A percentile compares a stretch with the other conserved stretches of the same genome.
phyloP scores from a whole-genome alignment of 2,329 filamentous ascomycete species.

The Beauveria australis region DNA sequence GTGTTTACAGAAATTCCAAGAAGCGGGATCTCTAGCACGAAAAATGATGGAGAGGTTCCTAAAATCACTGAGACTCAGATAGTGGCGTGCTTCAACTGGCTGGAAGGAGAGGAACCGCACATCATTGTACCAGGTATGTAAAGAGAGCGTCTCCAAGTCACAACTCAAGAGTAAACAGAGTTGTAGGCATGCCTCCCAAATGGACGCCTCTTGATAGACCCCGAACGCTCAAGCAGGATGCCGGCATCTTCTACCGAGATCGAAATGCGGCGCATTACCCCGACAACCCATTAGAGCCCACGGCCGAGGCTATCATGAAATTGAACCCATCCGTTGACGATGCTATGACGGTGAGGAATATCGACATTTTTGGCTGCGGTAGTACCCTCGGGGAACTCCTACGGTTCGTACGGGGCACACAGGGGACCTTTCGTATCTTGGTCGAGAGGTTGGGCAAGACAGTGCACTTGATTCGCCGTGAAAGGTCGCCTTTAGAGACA shows the following conservation, averaged over 20 bases:
- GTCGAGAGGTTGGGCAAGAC: too few relatives aligned
- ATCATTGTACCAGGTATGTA: background rate
- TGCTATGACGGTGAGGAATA: too few relatives aligned
- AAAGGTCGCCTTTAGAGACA: too few relatives aligned
- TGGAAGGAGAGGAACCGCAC: background rate
- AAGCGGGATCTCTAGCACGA: background rate
- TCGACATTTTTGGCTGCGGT: too few relatives aligned
- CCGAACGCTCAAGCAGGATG: conserved; percentile 32
- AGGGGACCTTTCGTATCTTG: too few relatives aligned
- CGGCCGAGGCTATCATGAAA: conserved; percentile 31
- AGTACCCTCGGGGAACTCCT: too few relatives aligned
- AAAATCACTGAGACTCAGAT: background rate
- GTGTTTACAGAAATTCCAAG: background rate
- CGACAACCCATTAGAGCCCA: conserved; percentile 41
- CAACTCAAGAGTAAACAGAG: background rate
- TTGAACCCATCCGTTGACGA: background rate
- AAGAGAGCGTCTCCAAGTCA: background rate
- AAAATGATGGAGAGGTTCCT: background rate
- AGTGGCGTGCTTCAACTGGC: background rate
- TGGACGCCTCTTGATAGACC: background rate
- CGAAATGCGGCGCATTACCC: conserved; percentile 43
- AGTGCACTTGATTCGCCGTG: too few relatives aligned
- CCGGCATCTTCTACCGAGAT: conserved; percentile 44
- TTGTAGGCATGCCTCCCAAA: background rate
- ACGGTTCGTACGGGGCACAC: too few relatives aligned